Evolutionary conservation across 176 grass and related monocot genomes (phyloP), one percentile per base, ranked within the genome.

Genomic region (Musa schizocarpa): DNA sequence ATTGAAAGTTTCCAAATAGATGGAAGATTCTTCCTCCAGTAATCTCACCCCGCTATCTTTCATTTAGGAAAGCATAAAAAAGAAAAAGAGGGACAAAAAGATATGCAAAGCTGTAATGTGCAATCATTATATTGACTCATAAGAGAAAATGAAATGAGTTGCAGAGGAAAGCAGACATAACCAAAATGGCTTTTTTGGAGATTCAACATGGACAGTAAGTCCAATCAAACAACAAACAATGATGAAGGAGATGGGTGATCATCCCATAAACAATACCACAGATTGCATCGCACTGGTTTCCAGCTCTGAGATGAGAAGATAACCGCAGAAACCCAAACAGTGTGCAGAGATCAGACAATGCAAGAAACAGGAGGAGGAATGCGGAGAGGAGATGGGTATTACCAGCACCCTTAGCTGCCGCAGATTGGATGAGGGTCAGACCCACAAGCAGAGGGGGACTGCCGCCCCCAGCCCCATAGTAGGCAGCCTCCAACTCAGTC

Each of bases 401-500:
- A 99, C 91, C 81, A 57, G 91, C 96, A 27, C 96, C 96, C 82
- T 92, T 91, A 3, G 88, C 88, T 5, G 76, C 84, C 20, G 96
- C 96, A 12, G 76, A 89, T 68, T 89, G 91, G 76, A 99, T 89
- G 70, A 94, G 84, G 0, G 91, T 95, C 13, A 99, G 81, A 49
- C 76, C 88, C 53, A 99, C 96, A 74, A 89, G 87, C 70, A 93
- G 22, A 54, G 72, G 84, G 73, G 86, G 80, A 22, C 85, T 86
- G 64, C 83, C 59, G 22, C 82, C 80, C 11, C 74, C 77, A 71
- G 74, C 66, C 73, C 54, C 72, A 75, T 78, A 77, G 27, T 56
- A 70, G 29, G 72, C 66, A 55, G 52, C 64, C 72, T 71, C 81
- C 22, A 84, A 67, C 27, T 83, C 73, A 13, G 83, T 94, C 76